These are phyloP conservation scores for Moesziomyces globuligerus DNA, from an alignment of 1,284 basidiomycete genomes.

Conservation along the genomic window DNA sequence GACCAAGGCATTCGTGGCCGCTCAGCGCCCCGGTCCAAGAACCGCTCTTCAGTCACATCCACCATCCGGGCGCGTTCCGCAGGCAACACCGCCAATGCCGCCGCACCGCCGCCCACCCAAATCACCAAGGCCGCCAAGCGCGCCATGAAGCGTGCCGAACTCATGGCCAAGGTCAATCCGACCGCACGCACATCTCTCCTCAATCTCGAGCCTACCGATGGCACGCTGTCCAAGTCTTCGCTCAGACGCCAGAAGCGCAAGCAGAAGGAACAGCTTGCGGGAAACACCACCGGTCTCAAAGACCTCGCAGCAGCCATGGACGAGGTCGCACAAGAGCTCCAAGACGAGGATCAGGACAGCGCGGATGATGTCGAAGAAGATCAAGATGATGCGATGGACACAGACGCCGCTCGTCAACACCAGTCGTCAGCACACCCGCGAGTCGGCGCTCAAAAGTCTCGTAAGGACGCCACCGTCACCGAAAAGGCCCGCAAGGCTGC, in stretches of 20 bases:
- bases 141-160: slow-evolving; percentile 48
- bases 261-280: slow-evolving; percentile 56
- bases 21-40: slow-evolving; percentile 36
- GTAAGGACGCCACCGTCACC: slow-evolving; percentile 43
- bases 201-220: slow-evolving; percentile 22
- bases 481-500: slow-evolving; percentile 55
- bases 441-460: slow-evolving; percentile 22
- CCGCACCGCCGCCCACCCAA: slow-evolving; percentile 24
- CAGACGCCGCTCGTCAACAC: slow-evolving; percentile 4
- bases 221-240: slow-evolving; percentile 50
- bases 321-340: slow-evolving; percentile 31
- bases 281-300: slow-evolving; percentile 54
- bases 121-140: slow-evolving; percentile 55
- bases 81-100: slow-evolving; percentile 10
- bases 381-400: slow-evolving; percentile 18
- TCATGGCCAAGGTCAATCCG: slow-evolving; percentile 44
- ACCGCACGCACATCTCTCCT: slow-evolving; percentile 14
- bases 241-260: slow-evolving; percentile 55
- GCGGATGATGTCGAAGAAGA: slow-evolving; percentile 23
- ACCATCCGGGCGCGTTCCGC: slow-evolving; percentile 16
- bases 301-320: slow-evolving; percentile 50
- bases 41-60: slow-evolving; percentile 29
- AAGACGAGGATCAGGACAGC: slow-evolving; percentile 17
- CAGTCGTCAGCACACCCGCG: slow-evolving; percentile 17
- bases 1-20: slow-evolving; percentile 38